Evolutionary conservation across 2,329 filamentous ascomycete species (phyloP).

Genomic region (Aspergillus flavus): DNA sequence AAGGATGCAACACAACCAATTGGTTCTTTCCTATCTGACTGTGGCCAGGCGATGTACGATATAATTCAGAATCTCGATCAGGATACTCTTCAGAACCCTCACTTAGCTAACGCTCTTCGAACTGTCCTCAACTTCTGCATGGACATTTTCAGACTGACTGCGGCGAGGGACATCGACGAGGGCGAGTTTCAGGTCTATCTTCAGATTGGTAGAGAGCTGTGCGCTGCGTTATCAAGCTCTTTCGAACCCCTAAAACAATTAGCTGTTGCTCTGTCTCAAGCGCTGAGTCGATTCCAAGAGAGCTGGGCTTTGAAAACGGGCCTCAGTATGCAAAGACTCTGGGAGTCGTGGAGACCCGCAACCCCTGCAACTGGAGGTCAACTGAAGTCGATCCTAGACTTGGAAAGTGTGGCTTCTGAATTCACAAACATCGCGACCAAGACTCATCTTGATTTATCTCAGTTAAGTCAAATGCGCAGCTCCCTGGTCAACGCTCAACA

Average conservation of each 20-base stretch:
- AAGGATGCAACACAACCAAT: conserved; percentile 47
- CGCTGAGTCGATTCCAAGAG: conserved; percentile 62
- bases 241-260: conserved; percentile 30
- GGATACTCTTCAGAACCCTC: conserved; percentile 26
- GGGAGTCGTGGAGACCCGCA: conserved; percentile 70
- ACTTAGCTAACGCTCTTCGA: conserved; percentile 29
- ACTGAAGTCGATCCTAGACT: conserved; percentile 36
- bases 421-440: conserved; percentile 42
- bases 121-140: conserved; percentile 49
- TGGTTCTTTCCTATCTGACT: conserved; percentile 40
- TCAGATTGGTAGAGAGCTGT: conserved; percentile 40
- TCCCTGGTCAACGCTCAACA: conserved; percentile 44
- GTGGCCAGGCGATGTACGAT: conserved; percentile 39
- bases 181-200: conserved; percentile 59
- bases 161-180: conserved; percentile 50
- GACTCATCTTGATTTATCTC: conserved; percentile 38
- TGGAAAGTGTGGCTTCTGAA: conserved; percentile 39
- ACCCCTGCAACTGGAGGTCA: conserved; percentile 46
- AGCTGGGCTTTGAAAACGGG: conserved; percentile 75
- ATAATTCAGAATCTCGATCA: conserved; percentile 35
- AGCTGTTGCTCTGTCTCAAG: conserved; percentile 29
- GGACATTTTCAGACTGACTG: conserved; percentile 50
- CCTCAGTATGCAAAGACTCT: conserved; percentile 76
- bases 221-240: conserved; percentile 35
- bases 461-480: conserved; percentile 38